These are phyloP conservation scores for Arctostaphylos glauca DNA, from an alignment of 148 eudicot species.

Conservation along the genomic window DNA sequence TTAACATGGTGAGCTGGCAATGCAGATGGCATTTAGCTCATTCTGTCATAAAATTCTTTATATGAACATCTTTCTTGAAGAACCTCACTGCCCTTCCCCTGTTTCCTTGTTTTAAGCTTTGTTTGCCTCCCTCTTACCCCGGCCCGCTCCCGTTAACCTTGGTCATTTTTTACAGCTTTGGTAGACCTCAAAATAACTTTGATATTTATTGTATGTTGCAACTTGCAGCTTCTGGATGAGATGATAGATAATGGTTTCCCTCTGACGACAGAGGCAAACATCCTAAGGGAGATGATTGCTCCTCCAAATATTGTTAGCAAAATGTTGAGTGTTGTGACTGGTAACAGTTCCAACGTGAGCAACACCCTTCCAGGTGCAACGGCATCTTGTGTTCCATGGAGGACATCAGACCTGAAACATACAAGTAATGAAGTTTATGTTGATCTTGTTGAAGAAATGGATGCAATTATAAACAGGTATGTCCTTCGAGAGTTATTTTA, in stretches of 20 bases:
- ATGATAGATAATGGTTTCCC: constrained; percentile 99
- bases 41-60: not conserved
- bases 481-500: not conserved
- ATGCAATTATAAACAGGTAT: constrained; percentile 79
- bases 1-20: not conserved
- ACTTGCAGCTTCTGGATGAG: constrained; percentile 89
- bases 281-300: constrained; percentile 90
- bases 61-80: not conserved
- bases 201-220: constrained; percentile 16
- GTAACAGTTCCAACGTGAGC: constrained; percentile 84
- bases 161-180: not conserved
- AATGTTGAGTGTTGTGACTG: constrained; percentile 91
- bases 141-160: not conserved
- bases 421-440: constrained; percentile 84
- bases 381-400: constrained; percentile 91
- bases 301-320: constrained; percentile 93
- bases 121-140: not conserved
- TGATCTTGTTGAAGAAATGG: constrained; percentile 92
- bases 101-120: not conserved
- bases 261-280: constrained; percentile 90
- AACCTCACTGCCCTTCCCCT: not conserved
- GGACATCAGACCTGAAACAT: constrained; percentile 80
- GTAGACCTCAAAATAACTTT: constrained; percentile 14
- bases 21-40: not conserved
- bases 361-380: constrained; percentile 84